Evolutionary conservation across 768 basidiomycete species (phyloP).

Genomic region (Podaxis sp.): DNA sequence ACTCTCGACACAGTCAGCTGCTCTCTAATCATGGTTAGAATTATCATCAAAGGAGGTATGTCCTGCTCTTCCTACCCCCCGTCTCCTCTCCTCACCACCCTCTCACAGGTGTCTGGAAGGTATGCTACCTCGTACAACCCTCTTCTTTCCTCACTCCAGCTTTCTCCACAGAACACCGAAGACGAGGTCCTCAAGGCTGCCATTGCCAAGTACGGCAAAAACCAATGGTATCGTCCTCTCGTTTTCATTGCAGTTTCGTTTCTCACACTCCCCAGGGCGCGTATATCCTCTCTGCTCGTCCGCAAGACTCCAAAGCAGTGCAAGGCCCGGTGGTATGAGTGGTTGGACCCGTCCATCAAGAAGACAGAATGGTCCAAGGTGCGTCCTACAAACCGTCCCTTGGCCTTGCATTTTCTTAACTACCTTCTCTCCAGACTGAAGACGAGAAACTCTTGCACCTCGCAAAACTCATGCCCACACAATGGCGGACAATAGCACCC

Average conservation of each 20-base stretch:
- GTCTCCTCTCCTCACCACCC: constrained; percentile 13
- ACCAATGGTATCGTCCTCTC: constrained; percentile 68
- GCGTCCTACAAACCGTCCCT: constrained; percentile 20
- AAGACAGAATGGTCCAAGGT: constrained; percentile 99
- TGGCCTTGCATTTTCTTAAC: constrained; percentile 3
- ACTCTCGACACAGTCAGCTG: neutral
- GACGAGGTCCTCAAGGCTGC: constrained; percentile 99
- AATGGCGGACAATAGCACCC: constrained; percentile 99
- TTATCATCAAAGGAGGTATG: constrained; percentile 88
- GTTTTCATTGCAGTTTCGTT: constrained; percentile 1
- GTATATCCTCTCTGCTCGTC: constrained; percentile 95
- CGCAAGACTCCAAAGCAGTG: constrained; percentile 99
- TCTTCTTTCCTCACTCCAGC: constrained; percentile 17
- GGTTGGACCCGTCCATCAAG: constrained; percentile 99
- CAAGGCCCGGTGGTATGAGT: constrained; percentile 99
- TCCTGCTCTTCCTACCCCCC: constrained; percentile 13
- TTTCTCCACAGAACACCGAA: constrained; percentile 73
- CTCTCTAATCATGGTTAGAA: constrained; percentile 65
- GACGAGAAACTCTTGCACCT: constrained; percentile 98
- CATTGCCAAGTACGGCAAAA: constrained; percentile 96
- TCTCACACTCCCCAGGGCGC: constrained; percentile 62
- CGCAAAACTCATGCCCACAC: constrained; percentile 98
- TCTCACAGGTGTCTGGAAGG: constrained; percentile 77
- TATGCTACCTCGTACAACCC: constrained; percentile 24
- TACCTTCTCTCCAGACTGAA: constrained; percentile 64